Evolutionary conservation across 1,139 yeast species (phyloP), one percentile per base, ranked within the genome.

Genomic region (Nematodospora anomalae): DNA sequence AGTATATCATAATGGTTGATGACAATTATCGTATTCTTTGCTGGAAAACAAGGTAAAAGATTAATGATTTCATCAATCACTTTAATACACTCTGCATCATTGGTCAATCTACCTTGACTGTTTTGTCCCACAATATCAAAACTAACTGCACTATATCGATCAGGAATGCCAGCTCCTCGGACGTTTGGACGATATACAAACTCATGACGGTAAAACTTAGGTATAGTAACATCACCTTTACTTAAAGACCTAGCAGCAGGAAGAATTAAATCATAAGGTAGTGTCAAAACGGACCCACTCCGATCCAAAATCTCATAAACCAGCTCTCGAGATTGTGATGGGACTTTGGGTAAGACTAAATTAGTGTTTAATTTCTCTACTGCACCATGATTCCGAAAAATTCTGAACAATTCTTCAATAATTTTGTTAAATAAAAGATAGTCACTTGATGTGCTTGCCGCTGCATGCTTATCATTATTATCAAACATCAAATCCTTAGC

Each of bases 191-290:
- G 71, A 55, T 80, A 92, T 2, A 94, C 97, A 50, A 79, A 78
- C 37, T 87, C 95, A 51, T 86, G 80, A 13, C 94, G 69, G 55
- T 67, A 87, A 29, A 85, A 64, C 55, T 88, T 88, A 15, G 79
- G 74, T 43, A 81, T 62, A 4, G 71, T 58, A 28, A 83, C 67
- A 13, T 70, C 67, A 4, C 66, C 62, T 40, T 84, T 79, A 4
- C 97, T 89, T 23, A 92, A 60, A 36, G 79, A 71, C 45, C 98
- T 67, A 0, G 98, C 97, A 62, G 84, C 78, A 0, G 99, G 97
- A 26, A 89, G 62, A 0, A 95, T 84, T 43, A 90, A 66, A 55
- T 92, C 98, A 55, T 83, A 90, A 1, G 96, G 95, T 26, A 94
- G 61, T 43, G 89, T 95, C 23, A 94, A 62, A 5, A 92, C 92